A percentile compares a stretch with the other conserved stretches of the same genome.
phyloP scores from a whole-genome alignment of 306 rosid species.

The Mucuna pruriens region DNA sequence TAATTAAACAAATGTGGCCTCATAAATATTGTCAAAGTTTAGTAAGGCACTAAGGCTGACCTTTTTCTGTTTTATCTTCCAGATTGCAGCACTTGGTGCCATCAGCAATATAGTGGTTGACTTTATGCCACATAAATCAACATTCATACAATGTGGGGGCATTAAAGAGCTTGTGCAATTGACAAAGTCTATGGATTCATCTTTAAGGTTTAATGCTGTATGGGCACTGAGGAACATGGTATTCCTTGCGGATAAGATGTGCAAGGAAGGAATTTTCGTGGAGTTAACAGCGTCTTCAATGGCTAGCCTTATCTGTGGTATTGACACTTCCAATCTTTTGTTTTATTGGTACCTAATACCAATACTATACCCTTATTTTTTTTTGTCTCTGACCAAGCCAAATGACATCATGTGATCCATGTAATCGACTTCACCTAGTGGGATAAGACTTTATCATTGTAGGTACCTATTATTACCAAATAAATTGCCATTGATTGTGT shows the following conservation, averaged over 20 bases:
- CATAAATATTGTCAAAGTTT: neutral
- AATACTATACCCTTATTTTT: no score
- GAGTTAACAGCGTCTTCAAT: constrained; percentile 78
- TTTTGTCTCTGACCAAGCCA: no score
- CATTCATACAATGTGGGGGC: constrained; percentile 77
- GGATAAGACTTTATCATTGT: no score
- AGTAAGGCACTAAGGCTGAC: constrained; percentile 13
- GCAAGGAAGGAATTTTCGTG: constrained; percentile 65
- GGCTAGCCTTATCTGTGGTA: constrained; percentile 85
- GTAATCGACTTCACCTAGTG: no score
- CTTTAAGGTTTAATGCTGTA: constrained; percentile 74
- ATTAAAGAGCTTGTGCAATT: constrained; percentile 79
- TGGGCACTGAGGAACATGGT: constrained; percentile 88
- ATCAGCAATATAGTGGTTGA: constrained; percentile 85
- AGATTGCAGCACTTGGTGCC: constrained; percentile 92
- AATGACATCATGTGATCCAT: no score
- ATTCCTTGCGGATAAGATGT: constrained; percentile 77
- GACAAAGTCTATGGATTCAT: constrained; percentile 87
- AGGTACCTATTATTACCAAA: constrained; percentile 22
- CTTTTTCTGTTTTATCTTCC: constrained; percentile 46
- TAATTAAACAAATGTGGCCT: constrained; percentile 2
- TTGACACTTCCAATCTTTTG: constrained; percentile 26
- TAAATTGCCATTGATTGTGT: constrained; percentile 34
- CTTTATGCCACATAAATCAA: constrained; percentile 62
- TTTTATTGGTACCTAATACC: constrained; percentile 23